Base-by-base conservation (phyloP, 2,329 filamentous ascomycete genomes). In the Metarhizium humberi region DNA sequence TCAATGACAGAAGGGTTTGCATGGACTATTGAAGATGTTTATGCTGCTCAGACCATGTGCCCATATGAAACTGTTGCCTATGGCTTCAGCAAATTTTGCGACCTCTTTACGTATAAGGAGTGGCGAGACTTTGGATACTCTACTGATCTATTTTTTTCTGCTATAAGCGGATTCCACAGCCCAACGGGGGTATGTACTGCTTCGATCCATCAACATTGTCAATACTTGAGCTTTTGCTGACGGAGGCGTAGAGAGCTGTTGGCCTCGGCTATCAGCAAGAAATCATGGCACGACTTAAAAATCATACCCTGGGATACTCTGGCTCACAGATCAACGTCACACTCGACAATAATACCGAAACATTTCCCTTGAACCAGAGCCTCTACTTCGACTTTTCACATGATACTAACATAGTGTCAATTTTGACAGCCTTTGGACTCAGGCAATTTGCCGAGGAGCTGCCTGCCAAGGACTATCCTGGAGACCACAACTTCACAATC, bases 311-410 rank as follows among this genome's bases (percentile, higher is more conserved):
- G 3, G 77, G 75, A 14, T 82, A 82, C 63, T 79, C 78, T 0
- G 75, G 75, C 30, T 81, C 79, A 0, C 78, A 83, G 61, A 81
- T 83, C 71, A 89, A 90, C 65, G 75, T 79, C n/a, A 89, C 86
- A 0, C 78, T 89, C 34, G 85, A 88, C 71, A 81, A 77, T 64
- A 88, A 78, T 67, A 77, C 77, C 0, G 73, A 74, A 40, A 91
- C 87, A 0, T 92, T 92, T 66, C 88, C 88, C 0, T 71, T 88
- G 4, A 81, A 90, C 64, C 88, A 92, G 66, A 79, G 75, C 25
- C 74, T 92, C 16, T 90, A 90, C 67, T 80, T 91, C 51, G 88
- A 91, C 72, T 91, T 91, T 67, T 85, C 81, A 16, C 88, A 92
- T 67, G 88, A 92, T 69, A 86, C 85, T 36, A 88, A 87, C 65